These are phyloP conservation scores for Pythium rhizo-oryzae DNA, from an alignment of 352 stramenopile species.

Conservation along the genomic window DNA sequence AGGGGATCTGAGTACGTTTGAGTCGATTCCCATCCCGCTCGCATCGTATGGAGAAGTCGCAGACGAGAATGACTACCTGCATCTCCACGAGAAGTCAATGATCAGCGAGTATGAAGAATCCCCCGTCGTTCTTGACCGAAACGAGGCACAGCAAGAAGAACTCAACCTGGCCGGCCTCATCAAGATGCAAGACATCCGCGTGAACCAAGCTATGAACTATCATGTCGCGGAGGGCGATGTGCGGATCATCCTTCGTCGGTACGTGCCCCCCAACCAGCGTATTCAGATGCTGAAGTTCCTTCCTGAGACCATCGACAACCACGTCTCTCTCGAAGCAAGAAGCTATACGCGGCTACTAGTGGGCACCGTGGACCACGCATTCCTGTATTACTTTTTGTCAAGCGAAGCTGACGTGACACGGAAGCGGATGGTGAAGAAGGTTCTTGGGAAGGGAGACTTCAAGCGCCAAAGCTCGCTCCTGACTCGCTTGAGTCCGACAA, in stretches of 20 bases:
- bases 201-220: constrained; percentile 83
- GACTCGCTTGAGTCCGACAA: constrained; percentile 46
- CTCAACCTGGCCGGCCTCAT: constrained; percentile 75
- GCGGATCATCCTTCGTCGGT: constrained; percentile 73
- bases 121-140: constrained; percentile 65
- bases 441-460: constrained; percentile 56
- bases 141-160: constrained; percentile 75
- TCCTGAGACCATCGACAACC: constrained; percentile 83
- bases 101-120: constrained; percentile 62
- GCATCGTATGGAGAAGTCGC: constrained; percentile 59
- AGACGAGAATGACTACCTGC: constrained; percentile 37
- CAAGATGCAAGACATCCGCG: constrained; percentile 75
- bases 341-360: constrained; percentile 81
- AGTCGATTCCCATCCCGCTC: constrained; percentile 58
- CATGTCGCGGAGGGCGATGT: constrained; percentile 63
- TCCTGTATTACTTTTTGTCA: constrained; percentile 86
- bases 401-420: constrained; percentile 68
- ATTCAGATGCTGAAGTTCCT: constrained; percentile 74
- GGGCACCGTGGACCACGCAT: constrained; percentile 60
- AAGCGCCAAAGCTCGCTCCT: constrained; percentile 31
- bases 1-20: constrained; percentile 49
- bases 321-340: constrained; percentile 67
- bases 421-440: constrained; percentile 81
- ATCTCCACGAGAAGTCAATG: constrained; percentile 54
- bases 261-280: constrained; percentile 73